Conservation (phyloP, 2,329 filamentous ascomycete species). For the Aspergillus ochraceoroseus region DNA sequence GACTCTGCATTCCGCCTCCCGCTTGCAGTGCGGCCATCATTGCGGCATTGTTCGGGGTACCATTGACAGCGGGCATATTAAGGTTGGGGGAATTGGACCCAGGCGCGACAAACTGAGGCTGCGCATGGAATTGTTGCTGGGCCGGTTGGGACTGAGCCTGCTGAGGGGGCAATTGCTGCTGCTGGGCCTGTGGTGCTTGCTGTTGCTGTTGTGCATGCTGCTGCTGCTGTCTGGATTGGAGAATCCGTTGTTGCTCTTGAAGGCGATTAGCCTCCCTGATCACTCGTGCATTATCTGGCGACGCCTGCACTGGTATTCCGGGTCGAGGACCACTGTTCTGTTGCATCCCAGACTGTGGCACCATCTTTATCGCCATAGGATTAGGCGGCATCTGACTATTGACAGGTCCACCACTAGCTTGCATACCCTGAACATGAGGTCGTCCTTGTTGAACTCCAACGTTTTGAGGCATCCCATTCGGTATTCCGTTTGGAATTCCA, state of each 20-base stretch:
- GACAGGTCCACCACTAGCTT: slow-evolving; percentile 38
- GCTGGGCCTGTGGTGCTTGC: slow-evolving; percentile 16
- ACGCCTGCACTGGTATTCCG: slow-evolving; percentile 52
- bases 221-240: slow-evolving; percentile 50
- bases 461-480: slow-evolving; percentile 43
- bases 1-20: slow-evolving; percentile 42
- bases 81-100: slow-evolving; percentile 45
- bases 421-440: slow-evolving; percentile 42
- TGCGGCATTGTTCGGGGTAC: slow-evolving; percentile 40
- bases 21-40: slow-evolving; percentile 45
- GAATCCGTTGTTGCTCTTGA: slow-evolving; percentile 55
- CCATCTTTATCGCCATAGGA: slow-evolving; percentile 55
- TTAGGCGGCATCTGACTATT: slow-evolving; percentile 50
- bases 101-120: slow-evolving; percentile 40
- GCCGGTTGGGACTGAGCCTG: slow-evolving; percentile 31
- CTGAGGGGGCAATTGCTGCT: slow-evolving; percentile 16
- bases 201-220: slow-evolving; percentile 27
- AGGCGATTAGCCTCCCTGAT: slow-evolving; percentile 47
- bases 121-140: slow-evolving; percentile 36
- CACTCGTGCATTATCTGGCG: slow-evolving; percentile 46
- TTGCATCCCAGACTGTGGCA: slow-evolving; percentile 56
- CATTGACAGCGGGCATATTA: slow-evolving; percentile 41
- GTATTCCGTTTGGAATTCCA: slow-evolving; percentile 42
- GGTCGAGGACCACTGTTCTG: slow-evolving; percentile 36
- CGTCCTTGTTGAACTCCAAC: slow-evolving; percentile 38